Base-by-base conservation (phyloP, 495 filamentous ascomycete genomes). In the Pyronema domesticum region DNA sequence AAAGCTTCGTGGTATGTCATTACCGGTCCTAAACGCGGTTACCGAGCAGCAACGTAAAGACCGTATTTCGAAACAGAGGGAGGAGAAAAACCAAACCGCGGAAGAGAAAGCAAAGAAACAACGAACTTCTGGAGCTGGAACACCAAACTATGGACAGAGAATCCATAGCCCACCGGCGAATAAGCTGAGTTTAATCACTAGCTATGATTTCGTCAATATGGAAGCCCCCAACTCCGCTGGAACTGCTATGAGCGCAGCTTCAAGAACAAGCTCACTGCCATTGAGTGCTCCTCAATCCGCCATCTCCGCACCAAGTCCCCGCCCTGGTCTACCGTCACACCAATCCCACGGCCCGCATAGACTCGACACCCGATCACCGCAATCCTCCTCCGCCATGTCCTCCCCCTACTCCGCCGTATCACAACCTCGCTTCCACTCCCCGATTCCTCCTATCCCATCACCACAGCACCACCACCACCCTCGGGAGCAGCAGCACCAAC, bases 1-100 rank as follows among this genome's bases (percentile, higher is more conserved):
- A 56, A 98, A 98, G 72, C 77, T 98, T 55, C 77, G 91, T 49
- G 91, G 91, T 13, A 68, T 95, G 55, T 83, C 88, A 43, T 72
- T 93, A 18, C 91, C 91, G 15, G 80, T 98, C 55, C 60, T 55
- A 51, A 61, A 56, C 33, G 56, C 60, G 9, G 64, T 62, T 40
- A 67, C 63, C 48, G 58, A 64, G 42, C 64, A 63, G 17, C 61
- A 65, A 45, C 76, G 77, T 67, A 72, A 68, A 63, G 64, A 71
- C 18, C 64, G 62, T 46, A 44, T 55, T 10, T 35, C 58, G 9
- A 60, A 61, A 46, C 35, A 57, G 37, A 57, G 55, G 35, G 51
- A 43, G 19, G 52, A 46, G 7, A 61, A 51, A 55, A 54, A 17
- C 45, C 37, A 9, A 36, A 46, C 14, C 33, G 51, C 11, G 58